Percentiles rank a stretch among this genome's conserved stretches.
These are phyloP conservation scores for Nadsonia commutata DNA, from an alignment of 1,139 yeast species.

Conservation along the genomic window DNA sequence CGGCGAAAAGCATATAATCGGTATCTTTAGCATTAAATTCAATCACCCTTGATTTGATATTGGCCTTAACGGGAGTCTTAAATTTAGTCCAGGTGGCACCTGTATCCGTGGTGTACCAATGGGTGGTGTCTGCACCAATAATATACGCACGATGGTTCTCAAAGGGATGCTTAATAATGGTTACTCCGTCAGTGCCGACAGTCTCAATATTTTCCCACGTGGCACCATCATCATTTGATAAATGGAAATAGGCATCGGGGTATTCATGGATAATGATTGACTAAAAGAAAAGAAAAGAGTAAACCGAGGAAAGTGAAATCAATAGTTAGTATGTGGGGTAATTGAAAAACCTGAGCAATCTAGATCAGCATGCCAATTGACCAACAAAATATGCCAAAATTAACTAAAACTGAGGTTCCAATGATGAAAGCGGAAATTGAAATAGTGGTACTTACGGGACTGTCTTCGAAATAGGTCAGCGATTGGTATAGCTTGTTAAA, in stretches of 20 bases:
- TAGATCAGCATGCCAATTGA: too few relatives aligned
- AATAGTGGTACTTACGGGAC: slow-evolving; percentile 18
- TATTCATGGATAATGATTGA: background rate
- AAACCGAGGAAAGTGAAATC: too few relatives aligned
- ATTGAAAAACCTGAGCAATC: too few relatives aligned
- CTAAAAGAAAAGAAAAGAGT: too few relatives aligned
- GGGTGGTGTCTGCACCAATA: slow-evolving; percentile 26
- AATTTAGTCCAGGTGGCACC: slow-evolving; percentile 46
- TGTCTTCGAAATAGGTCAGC: slow-evolving; percentile 12
- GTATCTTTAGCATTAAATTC: slow-evolving; percentile 31
- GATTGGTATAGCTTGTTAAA: background rate
- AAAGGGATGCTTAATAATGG: slow-evolving; percentile 32
- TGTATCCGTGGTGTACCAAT: slow-evolving; percentile 39
- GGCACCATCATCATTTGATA: slow-evolving; percentile 47
- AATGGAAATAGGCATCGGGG: slow-evolving; percentile 21
- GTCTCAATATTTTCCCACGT: slow-evolving; percentile 32
- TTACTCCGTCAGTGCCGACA: slow-evolving; percentile 15
- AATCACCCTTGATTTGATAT: slow-evolving; percentile 16
- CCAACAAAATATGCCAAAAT: too few relatives aligned
- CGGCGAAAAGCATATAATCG: slow-evolving; percentile 29
- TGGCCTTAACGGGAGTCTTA: slow-evolving; percentile 15
- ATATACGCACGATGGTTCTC: slow-evolving; percentile 39
- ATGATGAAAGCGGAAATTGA: too few relatives aligned
- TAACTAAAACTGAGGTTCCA: too few relatives aligned
- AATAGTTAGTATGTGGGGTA: background rate